Evolutionary conservation across 192 early-diverging fungal genomes (phyloP).

Genomic region (Coemansia sp.): DNA sequence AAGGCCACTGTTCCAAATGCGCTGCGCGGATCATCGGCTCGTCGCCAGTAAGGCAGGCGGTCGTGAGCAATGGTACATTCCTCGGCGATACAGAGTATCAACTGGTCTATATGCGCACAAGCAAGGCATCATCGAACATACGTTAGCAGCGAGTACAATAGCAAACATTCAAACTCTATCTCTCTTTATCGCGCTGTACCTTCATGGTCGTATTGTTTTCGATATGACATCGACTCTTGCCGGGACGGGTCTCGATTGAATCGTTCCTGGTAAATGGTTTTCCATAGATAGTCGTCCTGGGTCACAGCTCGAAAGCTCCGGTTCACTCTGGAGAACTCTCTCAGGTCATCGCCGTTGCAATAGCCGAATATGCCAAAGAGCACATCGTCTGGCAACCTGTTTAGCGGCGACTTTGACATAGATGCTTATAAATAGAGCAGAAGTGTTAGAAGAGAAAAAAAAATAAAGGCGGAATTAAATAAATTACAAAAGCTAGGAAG

Average conservation of each 20-base stretch:
- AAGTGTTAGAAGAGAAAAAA: background rate
- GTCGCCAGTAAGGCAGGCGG: constrained; percentile 37
- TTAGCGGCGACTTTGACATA: background rate
- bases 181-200: constrained; percentile 9
- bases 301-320: constrained; percentile 18
- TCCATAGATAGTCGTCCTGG: constrained; percentile 41
- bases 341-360: constrained; percentile 47
- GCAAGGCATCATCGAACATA: background rate
- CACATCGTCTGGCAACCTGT: constrained; percentile 31
- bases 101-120: constrained; percentile 13
- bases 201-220: constrained; percentile 24
- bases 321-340: constrained; percentile 22
- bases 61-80: constrained; percentile 36
- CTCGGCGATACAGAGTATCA: constrained; percentile 28
- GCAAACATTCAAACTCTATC: background rate
- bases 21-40: constrained; percentile 28
- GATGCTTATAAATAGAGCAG: background rate
- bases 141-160: background rate
- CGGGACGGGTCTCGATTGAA: constrained; percentile 12
- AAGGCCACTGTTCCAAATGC: constrained; percentile 37
- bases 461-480: constrained; percentile 6
- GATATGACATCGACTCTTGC: constrained; percentile 9
- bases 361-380: constrained; percentile 27
- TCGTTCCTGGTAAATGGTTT: constrained; percentile 21
- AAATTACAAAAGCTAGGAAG: background rate